Evolutionary conservation across 768 basidiomycete species (phyloP), one percentile per base, ranked within the genome.

Genomic region (Amanita inopinata): DNA sequence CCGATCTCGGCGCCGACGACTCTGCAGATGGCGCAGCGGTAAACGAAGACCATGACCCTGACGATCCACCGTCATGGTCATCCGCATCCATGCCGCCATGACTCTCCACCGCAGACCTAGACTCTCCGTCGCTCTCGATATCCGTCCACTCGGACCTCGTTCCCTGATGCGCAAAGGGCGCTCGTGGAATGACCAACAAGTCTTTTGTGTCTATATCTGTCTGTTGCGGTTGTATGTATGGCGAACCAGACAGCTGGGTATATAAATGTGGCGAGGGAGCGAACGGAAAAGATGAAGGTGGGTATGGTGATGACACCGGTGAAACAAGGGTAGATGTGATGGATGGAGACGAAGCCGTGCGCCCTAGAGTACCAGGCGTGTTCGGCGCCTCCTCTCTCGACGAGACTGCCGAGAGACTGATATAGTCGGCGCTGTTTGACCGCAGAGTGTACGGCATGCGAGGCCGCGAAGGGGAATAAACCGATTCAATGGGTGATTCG

Each of bases 401-500:
- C 5, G 43, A 37, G 27, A 44, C 12, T 8, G 19, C 18, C 20
- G 43, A 44, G 10, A 44, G 19, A 30, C 19, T 36, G 25, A 44
- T 19, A 31, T 36, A 44, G 27, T 44, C 43, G 5, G 43, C 43
- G 28, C 43, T 44, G 27, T 44, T 44, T 1, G 43, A 44, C n/a
- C 43, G 43, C 9, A 44, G 9, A 45, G 43, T 46, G 25, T n/a
- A 53, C 51, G n/a, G 51, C 46, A 18, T 45, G 49, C 32, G 31
- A n/a, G 17, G 52, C 49, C 20, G 23, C 38, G 20, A 47, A 25
- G 18, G 27, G 17, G 38, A 56, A 52, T 14, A 45, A 50, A 15
- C 54, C 47, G 12, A 56, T 51, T 34, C 51, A 35, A 54, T 48
- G 18, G 65, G 64, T 2, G 65, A 61, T 30, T 67, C 67, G 0